Conservation (phyloP, 164 flowering plant species). For the Annona squamosa region DNA sequence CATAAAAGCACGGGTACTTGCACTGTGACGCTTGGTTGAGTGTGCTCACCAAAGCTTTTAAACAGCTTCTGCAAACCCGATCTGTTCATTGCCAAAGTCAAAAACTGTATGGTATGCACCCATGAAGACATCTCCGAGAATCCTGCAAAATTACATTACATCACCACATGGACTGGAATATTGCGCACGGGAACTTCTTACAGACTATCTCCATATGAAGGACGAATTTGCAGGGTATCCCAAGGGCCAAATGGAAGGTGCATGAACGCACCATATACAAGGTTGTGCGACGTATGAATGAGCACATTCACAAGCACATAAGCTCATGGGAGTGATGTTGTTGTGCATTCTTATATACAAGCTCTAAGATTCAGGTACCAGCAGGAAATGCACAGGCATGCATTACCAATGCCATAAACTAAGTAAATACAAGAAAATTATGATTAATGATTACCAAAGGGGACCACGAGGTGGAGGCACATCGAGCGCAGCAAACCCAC, state of each 20-base stretch:
- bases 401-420: neutral
- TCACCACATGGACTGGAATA: neutral
- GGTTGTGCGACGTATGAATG: too few species aligned
- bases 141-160: slow-evolving; percentile 24
- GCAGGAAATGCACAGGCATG: neutral
- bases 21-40: neutral
- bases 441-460: slow-evolving; percentile 33
- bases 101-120: slow-evolving; percentile 44
- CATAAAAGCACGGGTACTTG: neutral
- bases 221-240: too few species aligned
- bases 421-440: too few species aligned
- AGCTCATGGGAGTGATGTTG: neutral
- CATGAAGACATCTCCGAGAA: slow-evolving; percentile 48
- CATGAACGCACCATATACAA: too few species aligned
- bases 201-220: too few species aligned
- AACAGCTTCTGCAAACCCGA: slow-evolving; percentile 45
- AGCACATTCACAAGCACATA: neutral
- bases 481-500: slow-evolving; percentile 63
- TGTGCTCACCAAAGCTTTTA: slow-evolving; percentile 6
- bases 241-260: too few species aligned
- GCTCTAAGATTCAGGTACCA: neutral
- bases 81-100: slow-evolving; percentile 31
- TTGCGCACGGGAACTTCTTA: too few species aligned
- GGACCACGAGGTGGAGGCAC: slow-evolving; percentile 65
- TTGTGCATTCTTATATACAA: neutral